These are phyloP conservation scores for Phytophthora agathidicida DNA, from an alignment of 352 stramenopile species.

Conservation along the genomic window DNA sequence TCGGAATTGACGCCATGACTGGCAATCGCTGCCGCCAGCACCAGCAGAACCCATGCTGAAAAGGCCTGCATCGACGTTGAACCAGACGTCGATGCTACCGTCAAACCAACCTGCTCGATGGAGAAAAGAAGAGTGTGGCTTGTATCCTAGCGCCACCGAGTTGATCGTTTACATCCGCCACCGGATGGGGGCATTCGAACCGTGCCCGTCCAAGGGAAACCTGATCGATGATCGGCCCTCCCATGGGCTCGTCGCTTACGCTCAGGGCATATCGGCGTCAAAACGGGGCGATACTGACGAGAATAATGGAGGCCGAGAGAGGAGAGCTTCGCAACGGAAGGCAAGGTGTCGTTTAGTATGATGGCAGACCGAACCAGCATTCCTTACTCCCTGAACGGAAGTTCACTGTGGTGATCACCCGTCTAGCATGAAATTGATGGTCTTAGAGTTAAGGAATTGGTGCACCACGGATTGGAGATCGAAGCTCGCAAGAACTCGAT, in stretches of 20 bases:
- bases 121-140: slow-evolving; percentile 25
- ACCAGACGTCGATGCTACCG: background rate
- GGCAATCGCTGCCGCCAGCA: background rate
- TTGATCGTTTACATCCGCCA: slow-evolving; percentile 7
- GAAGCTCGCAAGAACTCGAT: background rate
- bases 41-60: background rate
- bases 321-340: background rate
- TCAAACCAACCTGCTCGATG: background rate
- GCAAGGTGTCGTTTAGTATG: background rate
- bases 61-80: slow-evolving; percentile 9
- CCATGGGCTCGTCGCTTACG: slow-evolving; percentile 30
- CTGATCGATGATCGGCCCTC: slow-evolving; percentile 35
- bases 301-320: too few species aligned
- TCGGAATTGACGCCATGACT: slow-evolving; percentile 5
- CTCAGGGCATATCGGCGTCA: slow-evolving; percentile 13
- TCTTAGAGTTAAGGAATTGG: background rate
- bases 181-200: slow-evolving; percentile 6
- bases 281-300: slow-evolving; percentile 9
- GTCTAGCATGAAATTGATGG: background rate
- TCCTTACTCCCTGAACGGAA: background rate
- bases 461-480: slow-evolving; percentile 1
- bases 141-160: background rate
- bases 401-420: too few species aligned
- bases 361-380: slow-evolving; percentile 4
- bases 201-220: slow-evolving; percentile 15